Percentiles rank a stretch among this genome's conserved stretches.
phyloP scores from a whole-genome alignment of 1,284 basidiomycete species.

The Ceratobasidium sp. region DNA sequence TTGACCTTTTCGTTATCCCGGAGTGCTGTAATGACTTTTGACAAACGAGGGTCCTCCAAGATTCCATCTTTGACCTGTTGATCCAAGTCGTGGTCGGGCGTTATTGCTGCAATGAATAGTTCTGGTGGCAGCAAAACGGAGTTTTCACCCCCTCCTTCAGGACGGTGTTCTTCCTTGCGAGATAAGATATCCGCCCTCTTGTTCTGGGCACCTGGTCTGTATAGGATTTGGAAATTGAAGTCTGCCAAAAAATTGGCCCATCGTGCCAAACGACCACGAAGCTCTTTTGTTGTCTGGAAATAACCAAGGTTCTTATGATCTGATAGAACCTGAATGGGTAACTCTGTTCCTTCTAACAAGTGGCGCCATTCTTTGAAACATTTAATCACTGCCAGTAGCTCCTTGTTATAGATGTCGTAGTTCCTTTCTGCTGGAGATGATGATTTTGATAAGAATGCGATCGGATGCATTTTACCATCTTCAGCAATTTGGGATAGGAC shows the following conservation, averaged over 20 bases:
- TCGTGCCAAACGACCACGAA: conserved; percentile 61
- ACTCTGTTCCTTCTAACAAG: conserved; percentile 56
- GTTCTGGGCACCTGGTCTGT: conserved; percentile 60
- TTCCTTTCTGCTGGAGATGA: conserved; percentile 55
- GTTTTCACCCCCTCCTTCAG: conserved; percentile 48
- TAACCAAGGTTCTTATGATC: conserved; percentile 54
- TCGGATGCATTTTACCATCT: conserved; percentile 51
- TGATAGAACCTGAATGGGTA: conserved; percentile 56
- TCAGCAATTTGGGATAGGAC: conserved; percentile 52
- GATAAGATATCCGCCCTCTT: conserved; percentile 62
- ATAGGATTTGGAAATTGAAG: conserved; percentile 47
- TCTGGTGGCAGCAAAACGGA: conserved; percentile 8
- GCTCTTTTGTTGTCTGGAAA: conserved; percentile 57
- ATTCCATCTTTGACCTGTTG: too few relatives aligned
- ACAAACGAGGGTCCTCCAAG: too few relatives aligned
- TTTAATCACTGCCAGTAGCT: conserved; percentile 63
- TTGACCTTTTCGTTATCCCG: too few relatives aligned
- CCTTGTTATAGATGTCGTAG: conserved; percentile 61
- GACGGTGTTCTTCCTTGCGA: too few relatives aligned
- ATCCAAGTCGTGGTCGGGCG: too few relatives aligned
- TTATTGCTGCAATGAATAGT: too few relatives aligned
- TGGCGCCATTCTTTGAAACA: conserved; percentile 61
- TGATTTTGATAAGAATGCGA: conserved; percentile 55
- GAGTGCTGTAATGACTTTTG: too few relatives aligned
- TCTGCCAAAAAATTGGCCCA: conserved; percentile 60